Percentiles rank a stretch among this genome's conserved stretches.
Evolutionary conservation across 306 rosid genomes (phyloP).

Genomic region (peach (Prunus persica)): Prunus_persica_NCBIv2 NC_034010.1:29592501-29593000

Average conservation of each 20-base stretch:
- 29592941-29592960: neutral
- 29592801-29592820: constrained; percentile 91
- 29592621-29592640: constrained; percentile 13
- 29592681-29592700: constrained; percentile 84
- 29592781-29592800: constrained; percentile 80
- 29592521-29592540: neutral
- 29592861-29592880: constrained; percentile 9
- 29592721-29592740: constrained; percentile 84
- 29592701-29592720: constrained; percentile 90
- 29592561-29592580: neutral
- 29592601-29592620: neutral
- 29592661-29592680: constrained; percentile 69
- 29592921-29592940: neutral
- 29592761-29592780: constrained; percentile 87
- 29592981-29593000: neutral
- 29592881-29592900: neutral
- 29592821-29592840: constrained; percentile 85
- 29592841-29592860: constrained; percentile 90
- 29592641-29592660: constrained; percentile 72
- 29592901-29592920: neutral
- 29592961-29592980: neutral
- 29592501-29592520: neutral
- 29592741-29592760: constrained; percentile 84
- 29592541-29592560: neutral
- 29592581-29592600: neutral